Base-by-base conservation (phyloP, 176 grass and related monocot species). In the Elymus sibiricus region DNA sequence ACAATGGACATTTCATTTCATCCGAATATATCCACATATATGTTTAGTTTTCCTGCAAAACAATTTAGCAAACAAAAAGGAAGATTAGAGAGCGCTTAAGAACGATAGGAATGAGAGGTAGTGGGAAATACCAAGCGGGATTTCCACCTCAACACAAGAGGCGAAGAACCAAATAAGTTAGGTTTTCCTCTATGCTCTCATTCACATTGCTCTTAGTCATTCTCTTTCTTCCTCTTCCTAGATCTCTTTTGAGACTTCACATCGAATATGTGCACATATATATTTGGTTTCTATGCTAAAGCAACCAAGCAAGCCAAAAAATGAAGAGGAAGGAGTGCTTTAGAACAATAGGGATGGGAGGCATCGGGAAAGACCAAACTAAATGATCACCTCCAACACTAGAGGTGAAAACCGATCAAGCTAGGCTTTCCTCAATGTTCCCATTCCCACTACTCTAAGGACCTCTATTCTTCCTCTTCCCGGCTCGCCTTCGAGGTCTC, bases 21-120 rank as follows among this genome's bases (percentile, higher is more conserved):
- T 60, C 3, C 4, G 7, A 25, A 25, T 60, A n/a, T 60, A 11
- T 60, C 7, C 22, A 60, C 9, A 60, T 26, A 62, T 1, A 63
- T 26, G n/a, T 24, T 25, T 42, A 42, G 39, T 42, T 61, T 42
- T 42, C 43, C 11, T 44, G 43, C 19, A 24, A 24, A 40, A 70
- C 0, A 1, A 40, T 40, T 12, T 40, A 70, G 4, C 11, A 24
- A 71, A 12, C 37, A 11, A 70, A 81, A 69, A 59, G 51, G 27
- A 66, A 89, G 62, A 4, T 49, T 71, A 81, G 86, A 14, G 59
- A 68, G 14, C 2, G 35, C 17, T 19, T 1, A 83, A 71, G 59
- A 75, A 76, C 21, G 6, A 38, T 83, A 88, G 64, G 86, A 82
- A 61, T 53, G 51, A 21, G 74, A 84, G 74, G 64, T 74, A 73